phyloP scores from a whole-genome alignment of 768 basidiomycete genomes.

The Boletus coccyginus region DNA sequence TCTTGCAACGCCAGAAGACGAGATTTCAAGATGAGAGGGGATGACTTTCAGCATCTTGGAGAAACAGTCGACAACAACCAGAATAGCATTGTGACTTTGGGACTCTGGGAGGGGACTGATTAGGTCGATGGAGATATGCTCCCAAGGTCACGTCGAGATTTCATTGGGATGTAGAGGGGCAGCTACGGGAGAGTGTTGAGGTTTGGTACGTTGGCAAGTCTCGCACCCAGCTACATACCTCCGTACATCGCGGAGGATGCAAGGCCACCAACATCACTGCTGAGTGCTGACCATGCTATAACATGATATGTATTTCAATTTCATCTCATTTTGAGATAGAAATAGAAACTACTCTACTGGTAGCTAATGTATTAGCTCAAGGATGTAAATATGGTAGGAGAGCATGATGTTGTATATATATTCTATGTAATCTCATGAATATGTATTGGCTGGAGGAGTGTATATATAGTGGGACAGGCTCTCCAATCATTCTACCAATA shows the following conservation, averaged over 20 bases:
- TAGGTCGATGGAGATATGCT: slow-evolving; percentile 11
- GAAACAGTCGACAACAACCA: slow-evolving; percentile 13
- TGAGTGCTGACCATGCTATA: too few relatives aligned
- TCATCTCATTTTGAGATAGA: too few relatives aligned
- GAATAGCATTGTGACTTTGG: slow-evolving; percentile 6
- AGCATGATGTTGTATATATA: too few relatives aligned
- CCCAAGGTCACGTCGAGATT: neutral
- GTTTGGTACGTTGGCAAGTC: slow-evolving; percentile 27
- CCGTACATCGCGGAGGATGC: slow-evolving; percentile 14
- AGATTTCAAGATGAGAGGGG: slow-evolving; percentile 17
- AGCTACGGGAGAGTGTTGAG: neutral
- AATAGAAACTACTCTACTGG: too few relatives aligned
- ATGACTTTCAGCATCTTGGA: slow-evolving; percentile 15
- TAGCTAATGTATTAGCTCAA: too few relatives aligned
- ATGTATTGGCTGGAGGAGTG: too few relatives aligned
- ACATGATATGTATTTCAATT: too few relatives aligned
- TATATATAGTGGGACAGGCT: too few relatives aligned
- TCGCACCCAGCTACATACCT: slow-evolving; percentile 28
- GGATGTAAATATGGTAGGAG: too few relatives aligned
- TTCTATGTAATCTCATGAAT: too few relatives aligned
- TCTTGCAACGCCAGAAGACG: slow-evolving; percentile 17
- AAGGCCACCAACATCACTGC: slow-evolving; percentile 36
- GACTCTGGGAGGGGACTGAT: slow-evolving; percentile 9
- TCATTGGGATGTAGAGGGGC: slow-evolving; percentile 17
- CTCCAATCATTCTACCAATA: too few relatives aligned